Conservation (phyloP, 306 rosid species). For the Coriaria nepalensis region DNA sequence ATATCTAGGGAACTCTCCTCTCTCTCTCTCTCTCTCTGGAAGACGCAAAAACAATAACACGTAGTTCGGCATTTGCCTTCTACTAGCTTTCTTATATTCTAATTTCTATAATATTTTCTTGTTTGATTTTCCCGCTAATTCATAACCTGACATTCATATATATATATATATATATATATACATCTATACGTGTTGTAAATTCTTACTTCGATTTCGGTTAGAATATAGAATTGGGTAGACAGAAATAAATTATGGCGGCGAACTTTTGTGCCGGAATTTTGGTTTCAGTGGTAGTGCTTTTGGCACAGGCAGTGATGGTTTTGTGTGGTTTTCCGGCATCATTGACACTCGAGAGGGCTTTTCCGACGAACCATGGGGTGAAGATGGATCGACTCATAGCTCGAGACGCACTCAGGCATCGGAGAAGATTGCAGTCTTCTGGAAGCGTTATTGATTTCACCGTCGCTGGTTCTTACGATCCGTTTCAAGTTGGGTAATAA, state of each 20-base stretch:
- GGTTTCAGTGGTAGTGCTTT: conserved; percentile 9
- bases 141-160: too few species aligned
- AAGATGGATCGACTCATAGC: conserved; percentile 44
- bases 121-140: too few species aligned
- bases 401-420: conserved; percentile 41
- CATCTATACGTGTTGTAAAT: background rate
- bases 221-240: background rate
- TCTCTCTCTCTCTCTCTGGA: too few species aligned
- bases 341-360: conserved; percentile 46
- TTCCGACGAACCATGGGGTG: conserved; percentile 43
- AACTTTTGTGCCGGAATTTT: conserved; percentile 3
- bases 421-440: conserved; percentile 43
- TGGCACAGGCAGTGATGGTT: conserved; percentile 8
- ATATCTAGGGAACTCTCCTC: too few species aligned
- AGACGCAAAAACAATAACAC: too few species aligned
- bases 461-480: conserved; percentile 49
- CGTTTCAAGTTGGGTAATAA: conserved; percentile 54
- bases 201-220: background rate
- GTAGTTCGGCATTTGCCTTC: too few species aligned
- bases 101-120: too few species aligned
- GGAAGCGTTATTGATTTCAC: conserved; percentile 38
- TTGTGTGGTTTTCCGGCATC: conserved; percentile 32
- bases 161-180: too few species aligned
- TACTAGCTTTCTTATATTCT: too few species aligned
- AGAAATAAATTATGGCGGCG: conserved; percentile 17